Evolutionary conservation across 2,329 filamentous ascomycete species (phyloP), one percentile per base, ranked within the genome.

Genomic region (Geosmithia flava): DNA sequence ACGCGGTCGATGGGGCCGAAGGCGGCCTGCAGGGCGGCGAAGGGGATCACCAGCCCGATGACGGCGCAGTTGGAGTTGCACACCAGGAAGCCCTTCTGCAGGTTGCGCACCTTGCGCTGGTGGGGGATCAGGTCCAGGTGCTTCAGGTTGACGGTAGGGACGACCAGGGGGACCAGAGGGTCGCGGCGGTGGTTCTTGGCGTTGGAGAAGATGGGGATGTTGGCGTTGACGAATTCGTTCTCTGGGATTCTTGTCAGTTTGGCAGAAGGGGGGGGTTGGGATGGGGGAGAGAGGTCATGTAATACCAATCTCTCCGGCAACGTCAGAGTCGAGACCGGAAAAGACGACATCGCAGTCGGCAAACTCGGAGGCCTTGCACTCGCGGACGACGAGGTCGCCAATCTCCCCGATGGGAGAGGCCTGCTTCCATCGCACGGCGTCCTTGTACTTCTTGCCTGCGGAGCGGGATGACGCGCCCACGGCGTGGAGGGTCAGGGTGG

Each of bases 51-150:
- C 50, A 97, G 80, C 45, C 91, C 91, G 58, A 97, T 95, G 60
- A 96, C 91, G 49, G 91, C 91, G 69, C 93, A 98, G 71, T 97
- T 97, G 54, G 88, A 95, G 72, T 97, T 97, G 77, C 91, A 97
- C 51, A 96, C 88, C 39, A 97, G 71, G 71, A 97, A 95, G 20
- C 93, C 93, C 68, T 86, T 89, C 53, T 84, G 72, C 43, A 95
- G 74, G 27, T 72, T 71, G 64, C 85, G 79, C 42, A 85, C 75
- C 60, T 80, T 74, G 53, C 87, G 78, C 70, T 97, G 91, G 67
- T 94, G 83, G n/a, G 85, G 83, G 62, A 97, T 91, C 52, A 96
- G 76, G 60, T 85, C 79, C 58, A 96, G 78, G 67, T 97, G 91
- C 42, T 79, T 68, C 13, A 95, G 81, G 72, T 97, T 97, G 65